A percentile compares a stretch with the other conserved stretches of the same genome.
Evolutionary conservation across 179 eudicot species (phyloP).

Genomic region (Vitellaria paradoxa): DNA sequence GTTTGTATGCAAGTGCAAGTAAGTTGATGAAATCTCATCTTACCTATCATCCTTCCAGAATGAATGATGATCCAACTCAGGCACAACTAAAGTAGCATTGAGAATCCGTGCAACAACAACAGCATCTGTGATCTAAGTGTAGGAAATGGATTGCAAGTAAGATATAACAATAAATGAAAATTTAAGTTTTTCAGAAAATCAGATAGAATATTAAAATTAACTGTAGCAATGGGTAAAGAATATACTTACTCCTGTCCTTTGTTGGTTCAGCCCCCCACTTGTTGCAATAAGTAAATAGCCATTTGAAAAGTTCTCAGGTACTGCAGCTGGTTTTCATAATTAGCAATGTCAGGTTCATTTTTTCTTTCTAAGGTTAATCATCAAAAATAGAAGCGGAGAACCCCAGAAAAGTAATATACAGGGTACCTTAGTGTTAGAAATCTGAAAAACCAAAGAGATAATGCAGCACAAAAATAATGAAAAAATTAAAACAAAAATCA

Average conservation of each 20-base stretch:
- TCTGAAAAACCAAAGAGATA: background rate
- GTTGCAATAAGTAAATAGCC: constrained; percentile 95
- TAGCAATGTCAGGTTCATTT: constrained; percentile 14
- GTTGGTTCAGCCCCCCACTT: constrained; percentile 97
- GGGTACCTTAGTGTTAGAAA: background rate
- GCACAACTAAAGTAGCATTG: constrained; percentile 92
- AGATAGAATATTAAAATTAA: background rate
- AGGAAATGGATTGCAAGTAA: constrained; percentile 11
- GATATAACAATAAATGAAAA: constrained; percentile 5
- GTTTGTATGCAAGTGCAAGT: background rate
- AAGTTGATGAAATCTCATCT: constrained; percentile 12
- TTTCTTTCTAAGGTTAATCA: background rate
- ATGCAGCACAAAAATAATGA: background rate
- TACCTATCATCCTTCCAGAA: constrained; percentile 98
- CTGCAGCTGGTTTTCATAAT: constrained; percentile 56
- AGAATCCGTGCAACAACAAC: constrained; percentile 95
- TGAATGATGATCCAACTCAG: constrained; percentile 89
- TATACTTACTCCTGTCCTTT: constrained; percentile 86
- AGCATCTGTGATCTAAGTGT: constrained; percentile 87
- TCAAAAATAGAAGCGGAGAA: background rate
- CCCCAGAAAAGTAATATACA: background rate
- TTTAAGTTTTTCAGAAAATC: background rate
- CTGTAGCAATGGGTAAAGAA: constrained; percentile 16
- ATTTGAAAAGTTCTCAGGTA: constrained; percentile 61
- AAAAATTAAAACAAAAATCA: background rate